Base-by-base conservation (phyloP, 345 rosid genomes). In the Ceriops decandra region DNA sequence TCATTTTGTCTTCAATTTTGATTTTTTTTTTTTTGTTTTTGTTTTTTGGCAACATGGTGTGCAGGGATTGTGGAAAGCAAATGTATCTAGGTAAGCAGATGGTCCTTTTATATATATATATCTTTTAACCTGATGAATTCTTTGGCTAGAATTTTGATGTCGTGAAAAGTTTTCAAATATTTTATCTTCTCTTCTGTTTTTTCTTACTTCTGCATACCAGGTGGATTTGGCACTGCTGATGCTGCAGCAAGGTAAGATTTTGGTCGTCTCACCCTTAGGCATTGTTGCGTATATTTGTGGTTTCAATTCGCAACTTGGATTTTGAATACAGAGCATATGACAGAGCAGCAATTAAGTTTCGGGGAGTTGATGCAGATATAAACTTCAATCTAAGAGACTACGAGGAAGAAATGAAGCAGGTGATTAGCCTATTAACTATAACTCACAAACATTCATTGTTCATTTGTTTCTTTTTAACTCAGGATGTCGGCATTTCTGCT, bases 11-110 rank as follows among this genome's bases (percentile, higher is more conserved):
- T 9, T 5, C 57, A 54, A 47, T 64, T 42, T 31, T 65, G n/a
- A 13, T 47, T 61, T 57, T 8, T 3, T 52, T 70, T 72, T 54
- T 17, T 33, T 70, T 57, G 5, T 3, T 52, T 70, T 72, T 54
- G 10, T 33, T 70, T 72, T 54, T 17, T 6, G 0, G 8, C 36
- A 38, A 21, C 6, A 19, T 65, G 57, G n/a, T 63, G 31, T 58
- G 32, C 64, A 76, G 79, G 79, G 79, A 76, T 67, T 76, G 79
- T 62, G 79, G 75, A 64, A 76, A 76, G 64, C 79, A 76, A 64
- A 75, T 76, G 2, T 76, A 76, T 66, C 57, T 76, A 76, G 79
- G 74, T 75, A 49, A 26, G 67, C 21, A 63, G n/a, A 68, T 10
- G 21, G 36, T 22, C 28, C 6, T 20, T 52, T 26, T 65, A 27